phyloP scores from a whole-genome alignment of 1,284 basidiomycete species.

The Apiotrichum laibachii region DNA sequence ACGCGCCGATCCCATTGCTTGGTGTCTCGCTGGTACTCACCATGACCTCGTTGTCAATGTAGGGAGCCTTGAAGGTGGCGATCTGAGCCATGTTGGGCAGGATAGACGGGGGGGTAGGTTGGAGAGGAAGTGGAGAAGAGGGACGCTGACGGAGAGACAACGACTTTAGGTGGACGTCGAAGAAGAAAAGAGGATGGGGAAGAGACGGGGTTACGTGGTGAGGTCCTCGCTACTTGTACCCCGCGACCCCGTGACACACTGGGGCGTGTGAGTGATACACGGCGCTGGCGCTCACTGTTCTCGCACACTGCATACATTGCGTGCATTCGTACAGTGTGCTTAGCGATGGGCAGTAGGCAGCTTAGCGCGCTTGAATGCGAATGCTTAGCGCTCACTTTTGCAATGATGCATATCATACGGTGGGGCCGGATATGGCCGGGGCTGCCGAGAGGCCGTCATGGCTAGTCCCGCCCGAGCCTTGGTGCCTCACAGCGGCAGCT shows the following conservation, averaged over 20 bases:
- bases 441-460: no score
- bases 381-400: no score
- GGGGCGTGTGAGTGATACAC: neutral
- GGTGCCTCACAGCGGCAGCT: no score
- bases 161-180: neutral
- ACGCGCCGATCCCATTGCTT: no score
- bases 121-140: neutral
- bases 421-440: no score
- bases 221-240: neutral
- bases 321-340: no score
- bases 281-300: no score
- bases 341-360: neutral
- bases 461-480: no score
- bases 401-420: no score
- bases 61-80: conserved; percentile 76
- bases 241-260: neutral
- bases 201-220: neutral
- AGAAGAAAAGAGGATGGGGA: neutral
- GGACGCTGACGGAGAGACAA: neutral
- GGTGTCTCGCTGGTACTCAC: conserved; percentile 53
- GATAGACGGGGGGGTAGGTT: neutral
- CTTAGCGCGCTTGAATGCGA: no score
- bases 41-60: conserved; percentile 87
- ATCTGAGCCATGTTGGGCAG: conserved; percentile 56
- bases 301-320: no score